A percentile compares a stretch with the other conserved stretches of the same genome.
These are phyloP conservation scores for Lupinus albus DNA, from an alignment of 306 rosid species.

Conservation along the genomic window DNA sequence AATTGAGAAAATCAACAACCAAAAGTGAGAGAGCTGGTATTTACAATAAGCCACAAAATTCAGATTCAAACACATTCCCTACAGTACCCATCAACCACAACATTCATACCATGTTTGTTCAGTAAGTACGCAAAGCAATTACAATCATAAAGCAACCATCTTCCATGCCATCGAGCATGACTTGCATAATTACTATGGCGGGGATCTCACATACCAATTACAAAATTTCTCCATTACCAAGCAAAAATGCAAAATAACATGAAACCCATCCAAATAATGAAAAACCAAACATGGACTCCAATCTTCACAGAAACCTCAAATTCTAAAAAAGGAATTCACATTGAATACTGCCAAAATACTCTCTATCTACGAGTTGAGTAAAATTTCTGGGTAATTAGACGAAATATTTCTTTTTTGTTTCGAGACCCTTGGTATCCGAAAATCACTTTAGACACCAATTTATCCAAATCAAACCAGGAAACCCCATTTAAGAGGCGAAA, in stretches of 20 bases:
- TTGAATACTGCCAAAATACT: not conserved
- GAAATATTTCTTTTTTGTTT: too few relatives aligned
- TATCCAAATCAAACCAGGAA: too few relatives aligned
- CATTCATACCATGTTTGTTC: constrained; percentile 5
- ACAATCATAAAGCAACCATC: constrained; percentile 1
- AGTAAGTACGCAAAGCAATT: not conserved
- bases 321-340: not conserved
- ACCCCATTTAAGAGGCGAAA: too few relatives aligned
- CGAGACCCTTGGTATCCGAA: too few relatives aligned
- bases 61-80: too few relatives aligned
- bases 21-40: constrained; percentile 29
- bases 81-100: not conserved
- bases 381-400: not conserved
- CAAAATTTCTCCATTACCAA: not conserved
- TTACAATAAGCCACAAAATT: not conserved
- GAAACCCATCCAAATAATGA: not conserved
- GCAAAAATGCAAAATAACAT: not conserved
- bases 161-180: not conserved
- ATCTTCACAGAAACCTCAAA: not conserved
- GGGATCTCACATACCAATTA: not conserved
- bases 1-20: constrained; percentile 40
- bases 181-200: not conserved
- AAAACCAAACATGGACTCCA: not conserved
- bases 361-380: not conserved
- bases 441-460: too few relatives aligned